Evolutionary conservation across 768 basidiomycete species (phyloP), one percentile per base, ranked within the genome.

Genomic region (Peribolospora baueri): DNA sequence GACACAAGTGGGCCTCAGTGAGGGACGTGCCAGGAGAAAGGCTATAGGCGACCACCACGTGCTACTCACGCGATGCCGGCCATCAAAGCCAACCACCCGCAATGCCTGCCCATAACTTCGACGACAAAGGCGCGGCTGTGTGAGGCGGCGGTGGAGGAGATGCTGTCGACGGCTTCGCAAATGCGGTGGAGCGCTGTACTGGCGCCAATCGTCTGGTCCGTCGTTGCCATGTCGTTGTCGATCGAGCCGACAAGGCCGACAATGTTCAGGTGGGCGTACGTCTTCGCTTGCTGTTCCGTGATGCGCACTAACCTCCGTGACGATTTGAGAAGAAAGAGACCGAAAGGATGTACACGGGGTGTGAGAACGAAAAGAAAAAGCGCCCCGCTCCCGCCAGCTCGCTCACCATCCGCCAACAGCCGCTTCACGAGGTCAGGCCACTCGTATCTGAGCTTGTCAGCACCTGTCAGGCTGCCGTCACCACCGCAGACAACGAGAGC

Each of bases 81-180:
- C 63, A 88, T 74, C 36, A 97, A 72, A 3, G 93, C 88, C 13
- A 97, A 73, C 93, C 93, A 98, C n/a, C 93, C 93, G 68, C 93
- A 97, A 66, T 97, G 85, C 55, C 91, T 73, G n/a, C 93, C 93
- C 93, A 97, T 98, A 53, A 97, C 93, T 68, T 97, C 93, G 46
- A 98, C 74, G 46, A 98, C 90, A 67, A 98, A 98, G 0, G 93
- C 93, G 56, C 93, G 77, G 39, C 88, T 95, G 68, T 98, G 93
- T 54, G 86, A 91, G 59, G 76, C 76, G 5, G 93, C 93, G 6
- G 93, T 97, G 4, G 88, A 90, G 62, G 88, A 91, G 68, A 98
- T 97, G 60, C 87, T 91, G 66, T 98, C 93, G 67, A 98, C 84
- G 39, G 88, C 80, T 68, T 97, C 93, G 69, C 93, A 97, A 54